Conservation (phyloP, 2,329 filamentous ascomycete genomes). For the Clonostachys rhizophaga region DNA sequence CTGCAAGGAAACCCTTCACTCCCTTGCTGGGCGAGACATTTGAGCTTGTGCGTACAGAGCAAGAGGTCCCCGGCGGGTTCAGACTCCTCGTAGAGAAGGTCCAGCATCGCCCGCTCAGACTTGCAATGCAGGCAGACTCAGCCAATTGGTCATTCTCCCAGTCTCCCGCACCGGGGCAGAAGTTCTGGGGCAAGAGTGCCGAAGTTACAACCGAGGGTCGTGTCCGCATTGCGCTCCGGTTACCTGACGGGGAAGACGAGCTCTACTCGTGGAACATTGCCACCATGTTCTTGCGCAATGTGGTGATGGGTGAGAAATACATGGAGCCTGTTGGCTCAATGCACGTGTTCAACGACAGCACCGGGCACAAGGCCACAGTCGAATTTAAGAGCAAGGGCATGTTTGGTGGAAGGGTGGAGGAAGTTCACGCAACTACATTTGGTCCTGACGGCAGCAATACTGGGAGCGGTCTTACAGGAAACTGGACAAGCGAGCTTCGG, state of each 20-base stretch:
- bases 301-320: slow-evolving; percentile 98
- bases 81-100: slow-evolving; percentile 95
- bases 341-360: slow-evolving; percentile 79
- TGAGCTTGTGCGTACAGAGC: slow-evolving; percentile 83
- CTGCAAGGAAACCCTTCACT: slow-evolving; percentile 95
- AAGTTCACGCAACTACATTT: slow-evolving; percentile 73
- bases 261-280: slow-evolving; percentile 85
- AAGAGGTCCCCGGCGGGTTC: slow-evolving; percentile 67
- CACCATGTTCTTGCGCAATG: slow-evolving; percentile 88
- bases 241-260: slow-evolving; percentile 66
- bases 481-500: slow-evolving; percentile 75
- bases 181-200: slow-evolving; percentile 97
- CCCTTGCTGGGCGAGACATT: slow-evolving; percentile 94
- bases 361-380: slow-evolving; percentile 75
- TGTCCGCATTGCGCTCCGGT: slow-evolving; percentile 67
- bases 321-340: slow-evolving; percentile 91
- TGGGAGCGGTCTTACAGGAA: slow-evolving; percentile 68
- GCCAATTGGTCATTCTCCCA: slow-evolving; percentile 83
- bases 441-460: slow-evolving; percentile 61
- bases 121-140: slow-evolving; percentile 90
- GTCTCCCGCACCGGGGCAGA: slow-evolving; percentile 83
- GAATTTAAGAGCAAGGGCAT: slow-evolving; percentile 95
- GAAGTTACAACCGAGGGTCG: slow-evolving; percentile 92
- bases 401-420: slow-evolving; percentile 92
- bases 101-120: slow-evolving; percentile 82